These are phyloP conservation scores for Pestalotiopsis sp. DNA, from an alignment of 2,329 filamentous ascomycete species.

Conservation along the genomic window DNA sequence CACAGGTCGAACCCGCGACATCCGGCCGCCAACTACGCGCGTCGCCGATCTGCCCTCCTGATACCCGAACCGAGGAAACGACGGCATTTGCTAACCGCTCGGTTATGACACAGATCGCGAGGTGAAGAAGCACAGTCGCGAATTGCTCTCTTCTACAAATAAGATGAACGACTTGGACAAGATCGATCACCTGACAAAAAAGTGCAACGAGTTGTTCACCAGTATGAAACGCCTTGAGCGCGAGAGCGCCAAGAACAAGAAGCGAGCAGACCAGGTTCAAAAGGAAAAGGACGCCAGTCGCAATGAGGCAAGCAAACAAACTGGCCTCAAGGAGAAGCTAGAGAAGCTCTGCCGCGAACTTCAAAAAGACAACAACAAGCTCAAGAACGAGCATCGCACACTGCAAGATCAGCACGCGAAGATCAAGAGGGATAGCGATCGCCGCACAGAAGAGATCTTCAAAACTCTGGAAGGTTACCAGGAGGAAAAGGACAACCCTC, in stretches of 20 bases:
- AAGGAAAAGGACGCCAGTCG: constrained; percentile 94
- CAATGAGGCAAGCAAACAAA: constrained; percentile 86
- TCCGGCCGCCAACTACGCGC: neutral
- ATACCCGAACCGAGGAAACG: neutral
- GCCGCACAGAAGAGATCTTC: constrained; percentile 78
- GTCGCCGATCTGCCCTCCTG: neutral
- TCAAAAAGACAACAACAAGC: constrained; percentile 95
- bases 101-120: constrained; percentile 39
- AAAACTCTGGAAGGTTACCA: constrained; percentile 87
- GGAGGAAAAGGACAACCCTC: constrained; percentile 80
- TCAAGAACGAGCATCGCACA: constrained; percentile 96
- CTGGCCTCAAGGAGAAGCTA: constrained; percentile 90
- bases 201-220: constrained; percentile 86
- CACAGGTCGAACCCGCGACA: neutral
- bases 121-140: constrained; percentile 76
- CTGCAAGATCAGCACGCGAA: constrained; percentile 83
- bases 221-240: constrained; percentile 96
- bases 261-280: constrained; percentile 88
- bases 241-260: constrained; percentile 94
- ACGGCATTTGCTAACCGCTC: neutral
- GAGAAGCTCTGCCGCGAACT: constrained; percentile 95
- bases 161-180: constrained; percentile 93
- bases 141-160: constrained; percentile 83
- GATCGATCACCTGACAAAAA: constrained; percentile 86
- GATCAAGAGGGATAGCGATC: constrained; percentile 81